Percentiles rank a stretch among this genome's conserved stretches.
These are phyloP conservation scores for Adansonia rubrostipa DNA, from an alignment of 441 rosid genomes.

Conservation along the genomic window DNA sequence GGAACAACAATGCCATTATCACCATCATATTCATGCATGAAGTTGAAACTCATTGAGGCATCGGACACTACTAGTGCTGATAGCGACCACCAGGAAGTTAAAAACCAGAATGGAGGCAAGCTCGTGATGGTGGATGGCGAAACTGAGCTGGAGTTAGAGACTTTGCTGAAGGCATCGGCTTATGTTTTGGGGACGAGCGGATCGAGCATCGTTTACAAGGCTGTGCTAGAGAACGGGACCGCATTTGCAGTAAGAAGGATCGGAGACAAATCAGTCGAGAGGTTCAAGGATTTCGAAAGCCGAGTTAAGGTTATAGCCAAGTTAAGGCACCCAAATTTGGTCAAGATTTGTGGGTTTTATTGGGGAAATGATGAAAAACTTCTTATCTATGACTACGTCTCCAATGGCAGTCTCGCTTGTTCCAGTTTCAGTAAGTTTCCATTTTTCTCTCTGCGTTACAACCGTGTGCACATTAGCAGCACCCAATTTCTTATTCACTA, in stretches of 20 bases:
- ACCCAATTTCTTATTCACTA: neutral
- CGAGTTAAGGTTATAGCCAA: constrained; percentile 61
- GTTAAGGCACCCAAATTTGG: constrained; percentile 74
- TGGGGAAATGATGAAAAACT: constrained; percentile 89
- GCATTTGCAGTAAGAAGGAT: constrained; percentile 76
- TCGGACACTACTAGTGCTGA: constrained; percentile 54
- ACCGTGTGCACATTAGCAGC: constrained; percentile 21
- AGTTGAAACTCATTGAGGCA: constrained; percentile 40
- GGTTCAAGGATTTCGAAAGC: constrained; percentile 63
- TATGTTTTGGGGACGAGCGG: constrained; percentile 66
- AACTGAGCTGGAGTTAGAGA: constrained; percentile 69
- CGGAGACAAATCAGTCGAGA: constrained; percentile 59
- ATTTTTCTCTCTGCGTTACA: neutral
- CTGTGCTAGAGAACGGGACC: constrained; percentile 63
- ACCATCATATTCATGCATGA: constrained; percentile 57
- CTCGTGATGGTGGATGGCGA: constrained; percentile 70
- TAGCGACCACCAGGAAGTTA: constrained; percentile 42
- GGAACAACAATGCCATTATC: constrained; percentile 21
- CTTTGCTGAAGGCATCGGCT: constrained; percentile 77
- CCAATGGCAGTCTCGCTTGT: constrained; percentile 67
- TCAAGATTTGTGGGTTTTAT: constrained; percentile 67
- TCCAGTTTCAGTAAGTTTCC: constrained; percentile 54
- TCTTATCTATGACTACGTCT: constrained; percentile 65
- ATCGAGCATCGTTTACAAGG: constrained; percentile 69
- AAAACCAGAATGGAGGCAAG: constrained; percentile 29